Evolutionary conservation across 1,284 basidiomycete genomes (phyloP).

Genomic region (Fomitiporia mediterranea): DNA sequence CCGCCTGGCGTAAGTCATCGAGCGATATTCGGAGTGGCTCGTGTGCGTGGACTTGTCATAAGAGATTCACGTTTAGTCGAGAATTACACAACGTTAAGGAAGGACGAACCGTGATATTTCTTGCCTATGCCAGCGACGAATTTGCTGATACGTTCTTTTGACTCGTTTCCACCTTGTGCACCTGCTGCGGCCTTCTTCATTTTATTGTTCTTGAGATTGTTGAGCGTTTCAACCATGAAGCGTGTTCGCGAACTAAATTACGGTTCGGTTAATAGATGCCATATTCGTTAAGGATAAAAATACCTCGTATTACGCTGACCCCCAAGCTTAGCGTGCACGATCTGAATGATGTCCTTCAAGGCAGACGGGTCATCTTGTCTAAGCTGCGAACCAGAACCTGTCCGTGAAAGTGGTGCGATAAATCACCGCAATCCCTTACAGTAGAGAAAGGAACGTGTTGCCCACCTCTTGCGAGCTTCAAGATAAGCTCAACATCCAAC

Average conservation of each 20-base stretch:
- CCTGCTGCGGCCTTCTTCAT: slow-evolving; percentile 58
- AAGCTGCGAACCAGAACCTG: slow-evolving; percentile 63
- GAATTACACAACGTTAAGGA: neutral
- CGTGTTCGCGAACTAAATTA: slow-evolving; percentile 67
- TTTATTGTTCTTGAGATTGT: slow-evolving; percentile 89
- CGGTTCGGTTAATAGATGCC: neutral
- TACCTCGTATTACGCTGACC: slow-evolving; percentile 60
- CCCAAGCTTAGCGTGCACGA: slow-evolving; percentile 71
- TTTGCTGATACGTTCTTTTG: slow-evolving; percentile 81
- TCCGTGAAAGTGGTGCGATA: no score
- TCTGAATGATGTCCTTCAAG: slow-evolving; percentile 79
- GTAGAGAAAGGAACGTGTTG: slow-evolving; percentile 20
- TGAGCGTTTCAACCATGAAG: slow-evolving; percentile 92
- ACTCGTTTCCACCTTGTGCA: slow-evolving; percentile 60
- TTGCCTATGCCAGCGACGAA: slow-evolving; percentile 73
- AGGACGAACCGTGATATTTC: slow-evolving; percentile 60
- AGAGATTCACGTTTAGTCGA: no score
- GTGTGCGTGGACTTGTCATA: slow-evolving; percentile 75
- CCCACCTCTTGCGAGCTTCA: slow-evolving; percentile 84
- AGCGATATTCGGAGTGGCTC: slow-evolving; percentile 84
- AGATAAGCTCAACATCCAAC: slow-evolving; percentile 79
- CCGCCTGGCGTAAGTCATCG: slow-evolving; percentile 80
- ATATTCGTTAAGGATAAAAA: neutral
- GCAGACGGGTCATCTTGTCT: slow-evolving; percentile 85
- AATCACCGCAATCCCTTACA: neutral